Evolutionary conservation across 768 basidiomycete species (phyloP).

Genomic region (Paxillus rubicundulus): DNA sequence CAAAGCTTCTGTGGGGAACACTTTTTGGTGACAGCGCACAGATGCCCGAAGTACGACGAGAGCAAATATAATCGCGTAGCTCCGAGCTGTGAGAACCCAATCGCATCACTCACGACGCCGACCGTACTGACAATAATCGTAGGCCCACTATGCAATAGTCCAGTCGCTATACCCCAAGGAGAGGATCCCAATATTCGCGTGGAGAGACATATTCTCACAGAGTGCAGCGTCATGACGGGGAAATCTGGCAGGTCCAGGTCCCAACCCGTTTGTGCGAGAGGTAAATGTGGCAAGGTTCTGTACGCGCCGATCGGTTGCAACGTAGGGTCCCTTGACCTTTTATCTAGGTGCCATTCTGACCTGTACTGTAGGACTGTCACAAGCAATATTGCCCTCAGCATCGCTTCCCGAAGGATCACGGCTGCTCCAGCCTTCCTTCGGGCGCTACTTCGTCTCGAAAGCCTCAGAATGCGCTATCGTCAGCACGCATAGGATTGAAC

Average conservation of each 20-base stretch:
- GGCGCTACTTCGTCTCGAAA: slow-evolving; percentile 13
- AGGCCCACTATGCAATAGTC: slow-evolving; percentile 78
- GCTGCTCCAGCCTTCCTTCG: slow-evolving; percentile 38
- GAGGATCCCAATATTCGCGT: slow-evolving; percentile 81
- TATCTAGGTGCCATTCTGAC: not conserved
- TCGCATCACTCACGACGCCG: not conserved
- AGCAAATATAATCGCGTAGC: slow-evolving; percentile 70
- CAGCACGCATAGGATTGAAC: not conserved
- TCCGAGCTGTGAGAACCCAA: slow-evolving; percentile 56
- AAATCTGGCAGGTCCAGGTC: slow-evolving; percentile 46
- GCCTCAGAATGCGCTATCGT: slow-evolving; percentile 2
- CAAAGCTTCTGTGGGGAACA: slow-evolving; percentile 75
- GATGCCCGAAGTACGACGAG: slow-evolving; percentile 69
- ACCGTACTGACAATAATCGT: slow-evolving; percentile 6
- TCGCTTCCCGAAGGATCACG: slow-evolving; percentile 75
- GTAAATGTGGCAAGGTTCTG: slow-evolving; percentile 69
- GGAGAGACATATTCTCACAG: slow-evolving; percentile 67
- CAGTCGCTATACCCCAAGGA: slow-evolving; percentile 71
- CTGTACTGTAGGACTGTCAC: slow-evolving; percentile 55
- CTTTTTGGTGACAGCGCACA: slow-evolving; percentile 66
- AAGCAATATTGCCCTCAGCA: slow-evolving; percentile 75
- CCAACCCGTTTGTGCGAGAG: slow-evolving; percentile 56
- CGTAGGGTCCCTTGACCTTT: slow-evolving; percentile 44
- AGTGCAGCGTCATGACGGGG: slow-evolving; percentile 71
- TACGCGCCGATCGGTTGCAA: slow-evolving; percentile 73